Base-by-base conservation (phyloP, 164 flowering plant species). In the Piper betle region DNA sequence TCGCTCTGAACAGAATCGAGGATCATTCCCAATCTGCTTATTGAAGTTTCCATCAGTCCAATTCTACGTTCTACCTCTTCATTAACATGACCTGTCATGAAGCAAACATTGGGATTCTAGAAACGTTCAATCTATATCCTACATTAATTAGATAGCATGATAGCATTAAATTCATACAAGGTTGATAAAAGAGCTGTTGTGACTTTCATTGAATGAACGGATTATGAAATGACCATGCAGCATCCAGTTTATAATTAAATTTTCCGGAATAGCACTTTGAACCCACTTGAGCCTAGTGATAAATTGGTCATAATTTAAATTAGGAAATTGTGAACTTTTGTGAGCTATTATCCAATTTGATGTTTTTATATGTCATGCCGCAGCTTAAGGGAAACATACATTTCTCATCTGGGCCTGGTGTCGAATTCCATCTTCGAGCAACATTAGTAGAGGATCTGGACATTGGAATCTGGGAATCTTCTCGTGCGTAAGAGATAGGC, bases 1-100 rank as follows among this genome's bases (percentile, higher is more conserved):
- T 91, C 97, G 53, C 84, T 73, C 77, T 90, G 97, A 67, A 93
- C 74, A 71, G 99, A 90, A 65, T 91, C 93, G 70, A 93, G 69
- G 61, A 86, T 76, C 81, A 84, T 77, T 62, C 86, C 95, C 67
- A 78, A 69, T 73, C 84, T 80, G 68, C 66, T 86, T 46, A 88
- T 41, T 61, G 95, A 81, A 71, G 81, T 81, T 72, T 88, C 99
- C 68, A 90, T 75, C 77, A 75, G 60, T 60, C 89, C 85, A 59
- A 90, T 79, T 69, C 81, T 81, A 76, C 71, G 87, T 43, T 86
- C 93, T 54, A 88, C 78, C 69, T 84, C 91, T 73, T 93, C 99
- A 71, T 76, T 79, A 38, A 68, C 68, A 67, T 81, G 91, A 70
- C 86, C 97, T 91, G 86, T 66, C 33, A 25, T 46, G 15, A 46